A percentile compares a stretch with the other conserved stretches of the same genome.
Conservation (phyloP, 2,329 filamentous ascomycete genomes). For the Ceratocystis variospora region DNA sequence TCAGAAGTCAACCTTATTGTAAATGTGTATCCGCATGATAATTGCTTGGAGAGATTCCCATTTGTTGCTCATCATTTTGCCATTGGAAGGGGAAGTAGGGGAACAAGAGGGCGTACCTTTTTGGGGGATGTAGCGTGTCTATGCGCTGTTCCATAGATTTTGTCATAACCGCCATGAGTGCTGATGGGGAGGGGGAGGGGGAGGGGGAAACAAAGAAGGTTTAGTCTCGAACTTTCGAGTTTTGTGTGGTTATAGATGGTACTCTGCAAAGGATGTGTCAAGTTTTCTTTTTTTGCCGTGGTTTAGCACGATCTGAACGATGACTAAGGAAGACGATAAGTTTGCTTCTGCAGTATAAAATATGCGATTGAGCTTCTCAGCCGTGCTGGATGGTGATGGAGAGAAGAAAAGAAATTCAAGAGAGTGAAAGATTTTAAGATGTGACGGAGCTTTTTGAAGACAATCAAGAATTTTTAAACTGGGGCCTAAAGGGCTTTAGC, state of each 20-base stretch:
- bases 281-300: too few relatives aligned
- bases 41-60: slow-evolving; percentile 99
- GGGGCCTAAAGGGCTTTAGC: slow-evolving; percentile 11
- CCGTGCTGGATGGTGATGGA: not conserved
- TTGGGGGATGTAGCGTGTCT: slow-evolving; percentile 72
- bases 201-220: not conserved
- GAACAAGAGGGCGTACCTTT: slow-evolving; percentile 51
- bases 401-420: not conserved
- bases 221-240: not conserved
- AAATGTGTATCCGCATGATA: slow-evolving; percentile 67
- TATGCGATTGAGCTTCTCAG: too few relatives aligned
- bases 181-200: not conserved
- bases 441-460: slow-evolving; percentile 10
- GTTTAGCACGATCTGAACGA: too few relatives aligned
- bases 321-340: too few relatives aligned
- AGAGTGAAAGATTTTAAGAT: not conserved
- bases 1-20: slow-evolving; percentile 56
- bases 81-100: slow-evolving; percentile 10
- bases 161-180: slow-evolving; percentile 23
- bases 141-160: slow-evolving; percentile 66
- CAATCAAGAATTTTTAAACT: not conserved
- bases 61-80: slow-evolving; percentile 64
- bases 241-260: too few relatives aligned
- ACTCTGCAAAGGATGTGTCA: too few relatives aligned
- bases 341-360: too few relatives aligned